A percentile compares a stretch with the other conserved stretches of the same genome.
These are phyloP conservation scores for Neofusicoccum laricinum DNA, from an alignment of 2,329 filamentous ascomycete species.

Conservation along the genomic window DNA sequence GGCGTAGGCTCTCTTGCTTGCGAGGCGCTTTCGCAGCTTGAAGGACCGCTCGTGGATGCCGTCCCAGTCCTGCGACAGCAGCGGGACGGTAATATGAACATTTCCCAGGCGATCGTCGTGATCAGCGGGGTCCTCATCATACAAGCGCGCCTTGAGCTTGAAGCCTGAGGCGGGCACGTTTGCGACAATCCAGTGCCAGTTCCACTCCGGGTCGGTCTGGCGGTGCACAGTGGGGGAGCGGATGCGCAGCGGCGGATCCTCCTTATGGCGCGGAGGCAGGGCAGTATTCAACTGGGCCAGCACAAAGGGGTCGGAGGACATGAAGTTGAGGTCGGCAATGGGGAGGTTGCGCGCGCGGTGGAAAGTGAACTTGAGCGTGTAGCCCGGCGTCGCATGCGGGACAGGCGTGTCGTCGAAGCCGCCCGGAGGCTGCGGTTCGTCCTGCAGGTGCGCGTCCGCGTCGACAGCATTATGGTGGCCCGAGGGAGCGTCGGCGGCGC, in stretches of 20 bases:
- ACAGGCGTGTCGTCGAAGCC: conserved; percentile 79
- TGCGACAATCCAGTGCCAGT: conserved; percentile 82
- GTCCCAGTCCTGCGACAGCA: conserved; percentile 63
- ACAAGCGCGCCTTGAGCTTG: conserved; percentile 77
- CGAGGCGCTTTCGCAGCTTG: conserved; percentile 76
- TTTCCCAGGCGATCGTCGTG: conserved; percentile 86
- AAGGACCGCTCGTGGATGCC: conserved; percentile 65
- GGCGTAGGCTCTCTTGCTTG: conserved; percentile 82
- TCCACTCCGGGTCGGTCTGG: conserved; percentile 74
- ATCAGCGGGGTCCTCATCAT: conserved; percentile 86
- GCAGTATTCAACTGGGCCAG: conserved; percentile 70
- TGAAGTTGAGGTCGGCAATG: conserved; percentile 71
- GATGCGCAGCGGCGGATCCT: conserved; percentile 72
- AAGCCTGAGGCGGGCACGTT: conserved; percentile 82
- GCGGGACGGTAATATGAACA: conserved; percentile 65
- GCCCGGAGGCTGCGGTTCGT: conserved; percentile 63
- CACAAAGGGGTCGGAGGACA: conserved; percentile 82
- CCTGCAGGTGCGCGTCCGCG: neutral
- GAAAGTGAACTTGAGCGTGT: conserved; percentile 81
- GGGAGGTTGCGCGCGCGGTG: conserved; percentile 79
- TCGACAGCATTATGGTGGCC: neutral
- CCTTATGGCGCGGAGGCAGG: conserved; percentile 75
- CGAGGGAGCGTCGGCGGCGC: neutral
- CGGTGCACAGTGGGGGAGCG: conserved; percentile 74
- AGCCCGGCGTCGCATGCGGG: conserved; percentile 71